These are phyloP conservation scores for Sonneratia caseolaris DNA, from an alignment of 345 rosid species.

Conservation along the genomic window DNA sequence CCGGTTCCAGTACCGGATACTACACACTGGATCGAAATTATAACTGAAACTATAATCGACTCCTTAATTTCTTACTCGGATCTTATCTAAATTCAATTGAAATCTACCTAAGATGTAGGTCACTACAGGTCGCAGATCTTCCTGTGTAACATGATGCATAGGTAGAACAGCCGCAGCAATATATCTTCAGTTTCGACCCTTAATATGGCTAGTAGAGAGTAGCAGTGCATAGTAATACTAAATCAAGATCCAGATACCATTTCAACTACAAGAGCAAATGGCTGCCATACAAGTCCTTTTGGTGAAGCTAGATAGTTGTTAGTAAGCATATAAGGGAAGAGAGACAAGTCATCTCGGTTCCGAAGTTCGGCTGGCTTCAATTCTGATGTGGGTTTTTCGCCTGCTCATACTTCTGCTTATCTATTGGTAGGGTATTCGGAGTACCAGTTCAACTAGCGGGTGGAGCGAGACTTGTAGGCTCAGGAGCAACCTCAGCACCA, in stretches of 20 bases:
- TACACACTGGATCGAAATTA: too few species aligned
- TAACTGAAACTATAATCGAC: too few species aligned
- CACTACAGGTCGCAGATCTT: too few species aligned
- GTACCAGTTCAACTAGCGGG: conserved; percentile 23
- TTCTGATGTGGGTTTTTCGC: background rate
- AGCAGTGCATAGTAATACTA: background rate
- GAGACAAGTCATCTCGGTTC: background rate
- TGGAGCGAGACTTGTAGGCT: conserved; percentile 29
- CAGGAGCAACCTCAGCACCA: conserved; percentile 53
- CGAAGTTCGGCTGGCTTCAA: background rate
- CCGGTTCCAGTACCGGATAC: too few species aligned
- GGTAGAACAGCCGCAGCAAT: background rate
- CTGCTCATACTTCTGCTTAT: background rate
- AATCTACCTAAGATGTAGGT: too few species aligned
- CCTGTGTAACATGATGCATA: too few species aligned
- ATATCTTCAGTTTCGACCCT: background rate
- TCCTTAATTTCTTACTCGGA: too few species aligned
- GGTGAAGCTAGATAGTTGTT: background rate
- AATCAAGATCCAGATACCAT: background rate
- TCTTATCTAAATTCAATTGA: too few species aligned
- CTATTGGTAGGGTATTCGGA: background rate
- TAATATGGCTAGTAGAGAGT: background rate
- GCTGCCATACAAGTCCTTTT: background rate
- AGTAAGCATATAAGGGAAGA: background rate
- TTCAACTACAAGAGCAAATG: background rate